These are phyloP conservation scores for Sporothrix protearum DNA, from an alignment of 2,329 filamentous ascomycete genomes.

Conservation along the genomic window DNA sequence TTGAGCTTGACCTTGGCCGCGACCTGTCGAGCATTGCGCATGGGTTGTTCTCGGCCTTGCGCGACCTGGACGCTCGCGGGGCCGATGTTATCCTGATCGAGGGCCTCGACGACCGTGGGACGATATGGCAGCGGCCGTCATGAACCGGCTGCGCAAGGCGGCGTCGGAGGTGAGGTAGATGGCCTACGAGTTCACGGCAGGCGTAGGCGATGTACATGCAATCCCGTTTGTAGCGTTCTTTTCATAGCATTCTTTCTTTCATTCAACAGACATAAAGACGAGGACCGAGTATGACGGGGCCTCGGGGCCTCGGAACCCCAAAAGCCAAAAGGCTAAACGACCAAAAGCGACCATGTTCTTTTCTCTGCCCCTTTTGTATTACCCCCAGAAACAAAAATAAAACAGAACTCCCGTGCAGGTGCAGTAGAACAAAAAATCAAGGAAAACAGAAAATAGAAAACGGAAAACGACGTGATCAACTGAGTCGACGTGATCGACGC, in stretches of 20 bases:
- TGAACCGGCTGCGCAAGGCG: conserved; percentile 79
- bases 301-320: no score
- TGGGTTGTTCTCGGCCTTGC: conserved; percentile 79
- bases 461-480: not conserved
- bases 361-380: not conserved
- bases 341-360: not conserved
- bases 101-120: conserved; percentile 77
- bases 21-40: conserved; percentile 74
- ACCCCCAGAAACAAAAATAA: conserved; percentile 5
- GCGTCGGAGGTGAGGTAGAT: conserved; percentile 55
- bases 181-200: not conserved
- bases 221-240: no score
- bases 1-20: conserved; percentile 71
- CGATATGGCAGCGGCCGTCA: conserved; percentile 80
- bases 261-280: conserved; percentile 14
- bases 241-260: not conserved
- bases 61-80: conserved; percentile 74
- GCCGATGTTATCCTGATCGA: conserved; percentile 88
- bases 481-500: not conserved
- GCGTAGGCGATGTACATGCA: not conserved
- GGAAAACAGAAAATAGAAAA: not conserved
- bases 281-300: conserved; percentile 21
- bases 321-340: not conserved
- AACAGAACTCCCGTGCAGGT: conserved; percentile 12
- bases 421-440: not conserved